Evolutionary conservation across 1,284 basidiomycete genomes (phyloP), one percentile per base, ranked within the genome.

Genomic region (Cryptococcus deneoformans): DNA sequence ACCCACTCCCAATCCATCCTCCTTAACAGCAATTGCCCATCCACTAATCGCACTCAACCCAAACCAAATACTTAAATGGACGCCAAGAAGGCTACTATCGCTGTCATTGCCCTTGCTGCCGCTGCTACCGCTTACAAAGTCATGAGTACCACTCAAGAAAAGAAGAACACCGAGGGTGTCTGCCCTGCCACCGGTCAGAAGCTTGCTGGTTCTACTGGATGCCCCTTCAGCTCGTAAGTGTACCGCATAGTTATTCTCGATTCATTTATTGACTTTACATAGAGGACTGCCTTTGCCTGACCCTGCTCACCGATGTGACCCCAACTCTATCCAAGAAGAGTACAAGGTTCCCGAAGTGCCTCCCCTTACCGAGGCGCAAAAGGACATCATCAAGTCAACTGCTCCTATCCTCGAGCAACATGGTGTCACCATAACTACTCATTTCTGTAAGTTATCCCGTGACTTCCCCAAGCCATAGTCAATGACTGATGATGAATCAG

Each of bases 341-440:
- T 38, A 40, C 34, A 59, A 49, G 24, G 49, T 59, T 29, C 57
- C 57, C 14, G 53, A 59, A 24, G 53, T 59, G 7, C 57, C 57
- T 16, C 57, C 57, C 16, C 65, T 72, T 52, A 66, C 68, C 9
- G 61, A 63, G 6, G 61, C 51, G 16, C 69, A 74, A 59, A 64
- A 67, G 58, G 64, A 62, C 29, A 57, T 68, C 20, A 65, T 74
- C 56, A 63, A 64, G 34, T 20, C 20, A 20, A 20, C 20, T 1
- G 68, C 63, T 0, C 71, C 72, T 6, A 56, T 70, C 5, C 64
- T 74, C 24, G 65, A 66, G 36, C 55, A 70, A 54, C 65, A 71
- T 58, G 72, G 72, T 16, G 49, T 65, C 39, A 58, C 56, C 10
- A 71, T 74, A 55, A 72, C 72, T 11, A 63, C 55, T 9, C 59